A percentile compares a stretch with the other conserved stretches of the same genome.
These are phyloP conservation scores for Blepharisma stoltei DNA, from an alignment of 73 alveolate species.

Conservation along the genomic window DNA sequence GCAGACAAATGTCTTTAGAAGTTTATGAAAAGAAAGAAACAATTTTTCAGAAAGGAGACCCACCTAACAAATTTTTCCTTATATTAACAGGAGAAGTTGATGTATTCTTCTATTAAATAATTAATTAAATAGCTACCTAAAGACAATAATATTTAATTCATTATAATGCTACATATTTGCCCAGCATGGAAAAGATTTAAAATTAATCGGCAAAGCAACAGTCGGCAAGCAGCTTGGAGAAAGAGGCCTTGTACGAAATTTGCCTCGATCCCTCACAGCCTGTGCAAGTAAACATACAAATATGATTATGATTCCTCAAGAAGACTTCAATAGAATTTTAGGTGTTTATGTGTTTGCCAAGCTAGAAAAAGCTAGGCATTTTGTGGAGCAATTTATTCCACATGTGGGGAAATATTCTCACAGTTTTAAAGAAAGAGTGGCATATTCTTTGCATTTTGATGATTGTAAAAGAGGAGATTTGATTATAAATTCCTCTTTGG, in stretches of 20 bases:
- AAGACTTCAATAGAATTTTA: background rate
- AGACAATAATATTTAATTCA: too few species aligned
- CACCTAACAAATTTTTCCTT: background rate
- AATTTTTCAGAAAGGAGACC: background rate
- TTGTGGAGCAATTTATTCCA: background rate
- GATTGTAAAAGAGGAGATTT: background rate
- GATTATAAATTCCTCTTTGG: too few species aligned
- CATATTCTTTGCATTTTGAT: background rate
- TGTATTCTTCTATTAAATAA: too few species aligned
- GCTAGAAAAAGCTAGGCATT: background rate
- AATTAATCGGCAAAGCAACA: background rate
- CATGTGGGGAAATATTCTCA: background rate
- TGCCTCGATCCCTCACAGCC: background rate
- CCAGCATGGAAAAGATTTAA: background rate
- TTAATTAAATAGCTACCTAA: too few species aligned
- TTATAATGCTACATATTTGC: too few species aligned
- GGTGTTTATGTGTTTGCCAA: background rate
- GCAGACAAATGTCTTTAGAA: background rate
- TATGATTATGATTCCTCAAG: background rate
- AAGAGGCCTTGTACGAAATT: background rate
- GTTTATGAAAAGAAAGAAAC: background rate
- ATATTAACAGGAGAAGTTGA: background rate
- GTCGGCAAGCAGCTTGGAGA: background rate
- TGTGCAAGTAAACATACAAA: background rate
- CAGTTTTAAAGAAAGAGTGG: background rate